Percentiles rank a stretch among this genome's conserved stretches.
These are phyloP conservation scores for Thalassiosira allenii DNA, from an alignment of 352 stramenopile species.

Conservation along the genomic window DNA sequence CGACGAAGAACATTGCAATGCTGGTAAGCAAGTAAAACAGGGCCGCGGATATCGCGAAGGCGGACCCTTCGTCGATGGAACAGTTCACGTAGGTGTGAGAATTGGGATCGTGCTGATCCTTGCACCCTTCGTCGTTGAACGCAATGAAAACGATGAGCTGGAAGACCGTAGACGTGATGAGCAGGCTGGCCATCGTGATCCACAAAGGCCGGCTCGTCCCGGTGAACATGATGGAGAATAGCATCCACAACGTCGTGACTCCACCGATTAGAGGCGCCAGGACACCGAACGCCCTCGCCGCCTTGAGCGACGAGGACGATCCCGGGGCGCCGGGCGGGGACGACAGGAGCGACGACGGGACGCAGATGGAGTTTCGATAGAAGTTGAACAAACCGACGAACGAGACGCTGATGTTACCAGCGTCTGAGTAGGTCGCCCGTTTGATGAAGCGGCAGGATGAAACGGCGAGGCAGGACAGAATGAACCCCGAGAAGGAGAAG, in stretches of 20 bases:
- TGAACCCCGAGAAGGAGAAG: background rate
- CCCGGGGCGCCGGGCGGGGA: background rate
- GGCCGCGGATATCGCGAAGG: constrained; percentile 13
- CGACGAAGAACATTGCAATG: constrained; percentile 12
- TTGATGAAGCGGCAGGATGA: background rate
- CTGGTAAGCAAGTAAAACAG: constrained; percentile 21
- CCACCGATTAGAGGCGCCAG: constrained; percentile 4
- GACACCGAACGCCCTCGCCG: constrained; percentile 5
- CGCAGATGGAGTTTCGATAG: background rate
- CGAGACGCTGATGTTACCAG: background rate
- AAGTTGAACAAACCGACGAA: background rate
- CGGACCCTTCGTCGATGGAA: background rate
- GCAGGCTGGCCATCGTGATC: constrained; percentile 2
- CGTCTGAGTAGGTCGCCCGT: background rate
- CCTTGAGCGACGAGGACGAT: constrained; percentile 8
- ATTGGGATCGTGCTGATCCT: background rate
- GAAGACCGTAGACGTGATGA: constrained; percentile 1
- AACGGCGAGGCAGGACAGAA: background rate
- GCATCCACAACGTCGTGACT: constrained; percentile 13
- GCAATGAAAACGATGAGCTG: constrained; percentile 9
- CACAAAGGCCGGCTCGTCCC: constrained; percentile 4
- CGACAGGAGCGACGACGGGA: background rate
- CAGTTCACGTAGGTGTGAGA: constrained; percentile 9
- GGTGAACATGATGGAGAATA: constrained; percentile 12
- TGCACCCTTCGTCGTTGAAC: constrained; percentile 14